A percentile compares a stretch with the other conserved stretches of the same genome.
Evolutionary conservation across 73 alveolate genomes (phyloP).

Genomic region (Uronychia binucleata): DNA sequence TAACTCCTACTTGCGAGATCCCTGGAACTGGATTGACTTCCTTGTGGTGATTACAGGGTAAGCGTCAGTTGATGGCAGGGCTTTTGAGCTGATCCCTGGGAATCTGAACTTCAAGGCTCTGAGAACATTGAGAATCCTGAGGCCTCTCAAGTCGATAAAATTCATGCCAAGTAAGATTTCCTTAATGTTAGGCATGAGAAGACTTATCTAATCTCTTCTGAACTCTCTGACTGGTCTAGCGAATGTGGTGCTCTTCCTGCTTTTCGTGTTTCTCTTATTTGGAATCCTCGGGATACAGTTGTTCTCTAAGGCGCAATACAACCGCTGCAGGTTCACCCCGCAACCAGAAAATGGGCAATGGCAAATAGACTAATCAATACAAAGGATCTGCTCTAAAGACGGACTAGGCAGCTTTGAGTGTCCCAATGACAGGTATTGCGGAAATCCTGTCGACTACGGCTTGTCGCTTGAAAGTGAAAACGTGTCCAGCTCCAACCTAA

Average conservation of each 20-base stretch:
- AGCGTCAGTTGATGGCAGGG: neutral
- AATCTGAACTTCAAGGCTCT: neutral
- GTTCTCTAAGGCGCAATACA: neutral
- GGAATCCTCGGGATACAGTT: neutral
- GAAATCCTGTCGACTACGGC: neutral
- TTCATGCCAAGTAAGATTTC: neutral
- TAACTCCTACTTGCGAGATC: neutral
- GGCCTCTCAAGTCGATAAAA: neutral
- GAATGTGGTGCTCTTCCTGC: neutral
- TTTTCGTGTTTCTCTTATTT: neutral
- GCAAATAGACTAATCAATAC: neutral
- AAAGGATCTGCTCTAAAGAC: neutral
- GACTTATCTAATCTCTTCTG: neutral
- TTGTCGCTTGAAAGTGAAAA: no score
- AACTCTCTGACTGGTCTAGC: neutral
- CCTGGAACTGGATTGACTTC: neutral
- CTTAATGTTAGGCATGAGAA: neutral
- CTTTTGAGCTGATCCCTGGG: neutral
- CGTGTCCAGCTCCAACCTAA: no score
- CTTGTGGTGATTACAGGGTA: conserved; percentile 3
- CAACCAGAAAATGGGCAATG: neutral
- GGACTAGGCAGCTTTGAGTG: neutral
- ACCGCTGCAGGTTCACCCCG: neutral
- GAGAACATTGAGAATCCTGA: neutral
- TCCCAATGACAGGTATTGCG: neutral